phyloP scores from a whole-genome alignment of 495 filamentous ascomycete species.

The Daldinia grandis region DNA sequence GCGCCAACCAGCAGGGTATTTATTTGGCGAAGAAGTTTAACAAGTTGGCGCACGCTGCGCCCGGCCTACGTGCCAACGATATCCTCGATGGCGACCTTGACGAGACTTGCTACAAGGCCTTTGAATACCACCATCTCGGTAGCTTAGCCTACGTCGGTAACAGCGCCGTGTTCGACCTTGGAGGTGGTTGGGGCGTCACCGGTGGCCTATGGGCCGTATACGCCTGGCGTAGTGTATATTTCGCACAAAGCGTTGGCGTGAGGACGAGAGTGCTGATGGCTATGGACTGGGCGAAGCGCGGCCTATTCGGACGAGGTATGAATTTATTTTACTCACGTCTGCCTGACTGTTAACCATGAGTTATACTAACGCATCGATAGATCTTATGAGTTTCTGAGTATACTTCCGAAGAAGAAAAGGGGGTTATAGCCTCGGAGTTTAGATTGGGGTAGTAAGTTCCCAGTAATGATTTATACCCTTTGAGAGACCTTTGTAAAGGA shows the following conservation, averaged over 20 bases:
- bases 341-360: not conserved
- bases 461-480: not conserved
- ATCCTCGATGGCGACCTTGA: slow-evolving; percentile 90
- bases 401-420: not conserved
- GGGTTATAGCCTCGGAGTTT: not conserved
- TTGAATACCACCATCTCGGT: slow-evolving; percentile 92
- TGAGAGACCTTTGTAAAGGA: not conserved
- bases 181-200: slow-evolving; percentile 73
- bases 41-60: slow-evolving; percentile 81
- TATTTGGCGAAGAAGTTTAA: slow-evolving; percentile 96
- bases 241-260: slow-evolving; percentile 95
- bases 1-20: slow-evolving; percentile 93
- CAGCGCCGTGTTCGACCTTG: slow-evolving; percentile 89
- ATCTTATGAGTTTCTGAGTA: slow-evolving; percentile 72
- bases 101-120: slow-evolving; percentile 92
- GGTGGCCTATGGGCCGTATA: slow-evolving; percentile 95
- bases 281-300: slow-evolving; percentile 98
- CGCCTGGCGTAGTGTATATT: slow-evolving; percentile 96
- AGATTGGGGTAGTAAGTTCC: not conserved
- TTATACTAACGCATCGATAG: slow-evolving; percentile 51
- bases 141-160: slow-evolving; percentile 97
- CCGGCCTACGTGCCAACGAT: slow-evolving; percentile 80
- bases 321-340: not conserved
- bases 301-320: slow-evolving; percentile 94
- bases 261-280: slow-evolving; percentile 88